These are phyloP conservation scores for Gnetum montanum DNA, from an alignment of 75 land plant species.

Conservation along the genomic window DNA sequence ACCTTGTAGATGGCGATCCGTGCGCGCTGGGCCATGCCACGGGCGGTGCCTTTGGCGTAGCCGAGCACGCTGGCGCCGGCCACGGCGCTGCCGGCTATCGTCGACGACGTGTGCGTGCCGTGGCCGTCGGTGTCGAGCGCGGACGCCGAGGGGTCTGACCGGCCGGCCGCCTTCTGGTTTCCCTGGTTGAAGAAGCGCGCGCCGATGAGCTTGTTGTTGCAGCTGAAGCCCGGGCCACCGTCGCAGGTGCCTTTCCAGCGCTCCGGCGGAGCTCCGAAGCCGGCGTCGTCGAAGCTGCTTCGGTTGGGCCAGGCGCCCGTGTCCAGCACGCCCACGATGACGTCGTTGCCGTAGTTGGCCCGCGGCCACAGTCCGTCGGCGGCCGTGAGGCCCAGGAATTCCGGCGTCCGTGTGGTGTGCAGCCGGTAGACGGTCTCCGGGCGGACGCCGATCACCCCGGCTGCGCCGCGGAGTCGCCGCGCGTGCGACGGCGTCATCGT, in stretches of 20 bases:
- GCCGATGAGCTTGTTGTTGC: constrained; percentile 68
- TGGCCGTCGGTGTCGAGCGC: constrained; percentile 5
- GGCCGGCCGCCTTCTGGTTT: constrained; percentile 61
- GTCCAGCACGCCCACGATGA: constrained; percentile 51
- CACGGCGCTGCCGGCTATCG: constrained; percentile 19
- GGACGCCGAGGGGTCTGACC: constrained; percentile 8
- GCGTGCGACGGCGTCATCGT: constrained; percentile 27
- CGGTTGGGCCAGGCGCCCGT: constrained; percentile 48
- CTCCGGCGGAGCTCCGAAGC: constrained; percentile 11
- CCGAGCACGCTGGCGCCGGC: constrained; percentile 40
- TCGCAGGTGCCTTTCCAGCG: constrained; percentile 59
- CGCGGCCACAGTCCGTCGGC: constrained; percentile 25
- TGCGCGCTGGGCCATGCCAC: constrained; percentile 75
- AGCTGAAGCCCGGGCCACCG: constrained; percentile 22
- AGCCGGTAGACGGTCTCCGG: constrained; percentile 16
- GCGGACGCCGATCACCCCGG: constrained; percentile 25
- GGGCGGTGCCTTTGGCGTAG: constrained; percentile 50
- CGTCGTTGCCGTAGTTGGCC: constrained; percentile 28
- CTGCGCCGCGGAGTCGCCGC: constrained; percentile 15
- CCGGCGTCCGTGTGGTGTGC: constrained; percentile 47
- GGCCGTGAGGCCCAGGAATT: constrained; percentile 35
- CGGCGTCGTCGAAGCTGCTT: constrained; percentile 23
- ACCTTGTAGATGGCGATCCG: constrained; percentile 76
- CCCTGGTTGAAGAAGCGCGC: constrained; percentile 49
- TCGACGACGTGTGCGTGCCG: constrained; percentile 23